Percentiles rank a stretch among this genome's conserved stretches.
phyloP scores from a whole-genome alignment of 2,329 filamentous ascomycete species.

The Arthrobotrys pseudoclavata region DNA sequence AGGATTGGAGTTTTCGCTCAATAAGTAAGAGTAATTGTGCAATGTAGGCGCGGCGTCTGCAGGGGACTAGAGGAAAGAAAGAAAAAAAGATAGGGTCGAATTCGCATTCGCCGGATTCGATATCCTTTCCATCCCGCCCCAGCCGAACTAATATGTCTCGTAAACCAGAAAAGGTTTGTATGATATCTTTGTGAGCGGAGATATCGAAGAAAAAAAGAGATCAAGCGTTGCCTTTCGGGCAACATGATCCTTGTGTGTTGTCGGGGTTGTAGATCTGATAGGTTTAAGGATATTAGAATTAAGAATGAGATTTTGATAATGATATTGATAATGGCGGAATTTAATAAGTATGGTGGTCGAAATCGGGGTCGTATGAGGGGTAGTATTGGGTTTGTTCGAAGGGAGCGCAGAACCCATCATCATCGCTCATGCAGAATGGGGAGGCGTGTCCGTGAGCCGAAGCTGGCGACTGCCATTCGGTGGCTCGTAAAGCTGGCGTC shows the following conservation, averaged over 20 bases:
- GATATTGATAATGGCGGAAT: neutral
- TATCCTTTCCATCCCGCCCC: slow-evolving; percentile 11
- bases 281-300: slow-evolving; percentile 19
- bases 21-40: neutral
- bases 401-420: slow-evolving; percentile 46
- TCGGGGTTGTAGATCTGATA: slow-evolving; percentile 4
- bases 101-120: slow-evolving; percentile 37
- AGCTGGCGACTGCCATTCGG: slow-evolving; percentile 52
- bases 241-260: slow-evolving; percentile 4
- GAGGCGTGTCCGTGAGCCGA: slow-evolving; percentile 37
- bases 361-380: slow-evolving; percentile 36
- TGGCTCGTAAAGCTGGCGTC: slow-evolving; percentile 33
- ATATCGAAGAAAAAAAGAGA: neutral
- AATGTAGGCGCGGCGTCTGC: slow-evolving; percentile 15
- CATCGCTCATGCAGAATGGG: slow-evolving; percentile 46
- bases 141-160: slow-evolving; percentile 45
- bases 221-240: slow-evolving; percentile 12
- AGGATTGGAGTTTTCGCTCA: too few species aligned
- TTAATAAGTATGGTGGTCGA: slow-evolving; percentile 37
- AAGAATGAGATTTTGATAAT: neutral
- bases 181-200: slow-evolving; percentile 24
- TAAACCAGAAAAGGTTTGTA: slow-evolving; percentile 53
- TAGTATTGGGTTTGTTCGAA: slow-evolving; percentile 30
- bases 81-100: slow-evolving; percentile 6
- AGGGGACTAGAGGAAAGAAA: neutral